Evolutionary conservation across 2,329 filamentous ascomycete genomes (phyloP).

Genomic region (Penicillium sp.): DNA sequence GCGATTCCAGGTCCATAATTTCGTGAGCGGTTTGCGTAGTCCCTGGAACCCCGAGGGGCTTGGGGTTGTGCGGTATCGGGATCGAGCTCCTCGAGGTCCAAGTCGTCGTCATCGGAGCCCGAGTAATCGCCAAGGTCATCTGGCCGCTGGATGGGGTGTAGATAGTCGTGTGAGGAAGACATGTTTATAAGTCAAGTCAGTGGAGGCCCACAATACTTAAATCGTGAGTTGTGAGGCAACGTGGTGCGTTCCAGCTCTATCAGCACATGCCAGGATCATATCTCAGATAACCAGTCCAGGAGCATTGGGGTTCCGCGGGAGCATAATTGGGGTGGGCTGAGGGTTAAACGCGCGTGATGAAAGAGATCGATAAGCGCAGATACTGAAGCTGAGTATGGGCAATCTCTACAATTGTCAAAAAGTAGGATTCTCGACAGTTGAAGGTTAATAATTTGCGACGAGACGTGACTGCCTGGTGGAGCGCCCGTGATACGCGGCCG

Average conservation of each 20-base stretch:
- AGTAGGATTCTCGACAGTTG: neutral
- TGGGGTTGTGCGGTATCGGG: constrained; percentile 40
- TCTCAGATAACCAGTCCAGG: constrained; percentile 25
- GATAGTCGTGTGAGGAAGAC: constrained; percentile 47
- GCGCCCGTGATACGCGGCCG: constrained; percentile 18
- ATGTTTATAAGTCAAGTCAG: constrained; percentile 31
- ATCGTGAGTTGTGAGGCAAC: constrained; percentile 28
- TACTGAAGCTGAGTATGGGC: neutral
- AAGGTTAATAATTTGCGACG: neutral
- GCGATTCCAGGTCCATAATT: constrained; percentile 50
- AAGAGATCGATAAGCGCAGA: neutral
- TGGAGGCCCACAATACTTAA: constrained; percentile 10
- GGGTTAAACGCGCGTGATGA: neutral
- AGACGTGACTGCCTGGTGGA: constrained; percentile 19
- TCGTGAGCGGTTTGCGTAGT: constrained; percentile 35
- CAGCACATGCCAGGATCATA: constrained; percentile 25
- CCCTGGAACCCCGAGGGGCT: constrained; percentile 34
- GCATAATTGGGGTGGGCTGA: constrained; percentile 23
- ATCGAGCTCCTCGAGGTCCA: constrained; percentile 55
- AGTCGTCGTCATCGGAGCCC: constrained; percentile 52
- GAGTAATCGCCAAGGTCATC: constrained; percentile 42
- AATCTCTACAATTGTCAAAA: neutral
- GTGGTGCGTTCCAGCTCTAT: constrained; percentile 17
- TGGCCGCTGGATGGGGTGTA: constrained; percentile 40
- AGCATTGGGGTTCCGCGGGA: constrained; percentile 24